Evolutionary conservation across 2,329 filamentous ascomycete species (phyloP), one percentile per base, ranked within the genome.

Genomic region (Thermoascus crustaceus): DNA sequence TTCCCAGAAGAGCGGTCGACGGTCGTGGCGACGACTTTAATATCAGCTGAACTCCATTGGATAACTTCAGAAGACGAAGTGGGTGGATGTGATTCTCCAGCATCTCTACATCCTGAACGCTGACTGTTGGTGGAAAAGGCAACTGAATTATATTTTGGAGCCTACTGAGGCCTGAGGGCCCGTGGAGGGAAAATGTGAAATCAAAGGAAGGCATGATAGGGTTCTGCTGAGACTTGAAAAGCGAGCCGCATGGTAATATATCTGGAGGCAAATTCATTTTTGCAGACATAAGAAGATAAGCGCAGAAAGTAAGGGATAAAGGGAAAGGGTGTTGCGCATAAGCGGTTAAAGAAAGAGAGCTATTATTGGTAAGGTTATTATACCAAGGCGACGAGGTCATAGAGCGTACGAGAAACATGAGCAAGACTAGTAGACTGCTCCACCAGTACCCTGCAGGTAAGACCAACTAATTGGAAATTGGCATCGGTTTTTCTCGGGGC

Each of bases 1-100:
- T 41, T 67, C 63, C 29, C 59, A 66, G 49, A 18, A 67, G 52
- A n/a, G 53, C 50, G 7, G 55, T 57, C 19, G 50, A 51, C 19
- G 54, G 49, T 5, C 47, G 48, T 7, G 62, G 58, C 10, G 53
- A 48, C 30, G 52, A 42, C 42, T 67, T 67, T 19, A 66, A 26
- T 8, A 64, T 45, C 18, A 67, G 39, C 13, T 49, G 51, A 14
- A 46, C 41, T 17, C 57, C 58, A 30, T 65, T 62, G 2, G 63
- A 64, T 11, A 67, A 48, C 11, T 45, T 49, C 4, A 67, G 38
- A 4, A 56, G 42, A 32, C 51, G 57, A 6, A 63, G 41, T 2
- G 53, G 50, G 41, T 66, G 59, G n/a, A 61, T 37, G 38, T 58
- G 57, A 7, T 52, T 54, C 18, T 50, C 41, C 10, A 57, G 39